phyloP scores from a whole-genome alignment of 2,329 filamentous ascomycete genomes.

The Orbilia oligospora region DNA sequence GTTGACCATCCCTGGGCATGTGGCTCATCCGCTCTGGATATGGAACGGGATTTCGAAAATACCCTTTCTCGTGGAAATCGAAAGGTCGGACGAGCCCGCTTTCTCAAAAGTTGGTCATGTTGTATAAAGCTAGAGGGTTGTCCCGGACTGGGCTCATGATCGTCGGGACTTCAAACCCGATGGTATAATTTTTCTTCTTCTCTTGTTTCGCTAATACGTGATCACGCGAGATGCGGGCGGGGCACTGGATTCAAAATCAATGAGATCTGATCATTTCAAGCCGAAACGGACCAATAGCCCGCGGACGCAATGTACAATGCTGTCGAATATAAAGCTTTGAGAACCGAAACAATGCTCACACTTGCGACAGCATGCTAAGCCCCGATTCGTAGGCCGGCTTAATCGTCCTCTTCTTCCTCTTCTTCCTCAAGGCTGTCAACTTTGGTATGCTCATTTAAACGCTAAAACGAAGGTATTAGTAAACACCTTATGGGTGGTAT shows the following conservation, averaged over 20 bases:
- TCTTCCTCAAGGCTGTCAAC: slow-evolving; percentile 59
- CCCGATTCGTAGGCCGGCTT: neutral
- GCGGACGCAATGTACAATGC: slow-evolving; percentile 7
- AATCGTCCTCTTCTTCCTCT: slow-evolving; percentile 59
- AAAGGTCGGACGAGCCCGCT: neutral
- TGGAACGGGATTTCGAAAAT: neutral
- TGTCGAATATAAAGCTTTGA: neutral
- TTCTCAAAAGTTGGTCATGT: neutral
- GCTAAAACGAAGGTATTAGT: slow-evolving; percentile 22
- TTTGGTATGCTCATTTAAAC: slow-evolving; percentile 58
- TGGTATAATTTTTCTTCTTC: neutral
- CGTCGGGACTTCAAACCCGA: neutral
- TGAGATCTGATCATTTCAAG: neutral
- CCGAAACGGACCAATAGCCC: slow-evolving; percentile 4
- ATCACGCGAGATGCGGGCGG: slow-evolving; percentile 2
- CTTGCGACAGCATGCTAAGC: neutral
- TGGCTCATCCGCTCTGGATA: slow-evolving; percentile 22
- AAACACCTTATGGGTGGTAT: neutral
- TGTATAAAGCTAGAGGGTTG: neutral
- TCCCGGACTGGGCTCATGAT: neutral
- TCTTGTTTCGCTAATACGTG: slow-evolving; percentile 4
- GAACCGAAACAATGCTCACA: neutral
- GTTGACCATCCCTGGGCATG: slow-evolving; percentile 15
- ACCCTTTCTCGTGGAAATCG: neutral
- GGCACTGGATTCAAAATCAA: neutral